A percentile compares a stretch with the other conserved stretches of the same genome.
Conservation (phyloP, 2,329 filamentous ascomycete genomes). For the Didymella sp. region DNA sequence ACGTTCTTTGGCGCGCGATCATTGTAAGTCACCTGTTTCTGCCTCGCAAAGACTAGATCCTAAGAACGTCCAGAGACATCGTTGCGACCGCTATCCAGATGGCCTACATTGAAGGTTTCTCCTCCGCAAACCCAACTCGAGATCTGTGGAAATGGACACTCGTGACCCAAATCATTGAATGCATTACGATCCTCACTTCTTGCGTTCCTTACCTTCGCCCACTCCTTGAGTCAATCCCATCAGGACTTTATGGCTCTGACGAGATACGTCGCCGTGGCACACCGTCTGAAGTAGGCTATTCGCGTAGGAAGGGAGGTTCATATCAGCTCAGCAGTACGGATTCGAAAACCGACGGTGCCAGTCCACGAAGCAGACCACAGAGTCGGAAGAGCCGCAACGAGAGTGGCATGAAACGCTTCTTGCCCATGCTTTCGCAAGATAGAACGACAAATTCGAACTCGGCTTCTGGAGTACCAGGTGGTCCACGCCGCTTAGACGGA, state of each 20-base stretch:
- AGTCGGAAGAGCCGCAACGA: conserved; percentile 30
- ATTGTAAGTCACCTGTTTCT: conserved; percentile 28
- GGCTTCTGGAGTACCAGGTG: conserved; percentile 45
- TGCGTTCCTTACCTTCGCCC: conserved; percentile 47
- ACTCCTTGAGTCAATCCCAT: conserved; percentile 43
- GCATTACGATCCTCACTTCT: conserved; percentile 46
- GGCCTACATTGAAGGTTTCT: conserved; percentile 38
- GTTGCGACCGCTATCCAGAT: conserved; percentile 44
- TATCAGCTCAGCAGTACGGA: conserved; percentile 40
- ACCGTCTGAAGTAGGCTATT: conserved; percentile 38
- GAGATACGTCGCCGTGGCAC: conserved; percentile 43
- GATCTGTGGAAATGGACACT: conserved; percentile 48
- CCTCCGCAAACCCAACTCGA: conserved; percentile 36
- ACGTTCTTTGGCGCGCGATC: conserved; percentile 44
- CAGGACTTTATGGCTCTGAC: conserved; percentile 44
- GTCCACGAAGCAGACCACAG: conserved; percentile 19
- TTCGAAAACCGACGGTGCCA: conserved; percentile 13
- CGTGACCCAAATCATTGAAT: conserved; percentile 43
- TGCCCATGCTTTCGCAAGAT: conserved; percentile 40
- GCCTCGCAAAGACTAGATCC: neutral
- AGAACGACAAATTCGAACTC: conserved; percentile 42
- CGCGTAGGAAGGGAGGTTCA: conserved; percentile 36
- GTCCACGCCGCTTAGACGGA: conserved; percentile 40
- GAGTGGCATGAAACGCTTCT: conserved; percentile 35
- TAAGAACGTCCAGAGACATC: conserved; percentile 35